These are phyloP conservation scores for Macadamia tetraphylla DNA, from an alignment of 164 flowering plant species.

Conservation along the genomic window DNA sequence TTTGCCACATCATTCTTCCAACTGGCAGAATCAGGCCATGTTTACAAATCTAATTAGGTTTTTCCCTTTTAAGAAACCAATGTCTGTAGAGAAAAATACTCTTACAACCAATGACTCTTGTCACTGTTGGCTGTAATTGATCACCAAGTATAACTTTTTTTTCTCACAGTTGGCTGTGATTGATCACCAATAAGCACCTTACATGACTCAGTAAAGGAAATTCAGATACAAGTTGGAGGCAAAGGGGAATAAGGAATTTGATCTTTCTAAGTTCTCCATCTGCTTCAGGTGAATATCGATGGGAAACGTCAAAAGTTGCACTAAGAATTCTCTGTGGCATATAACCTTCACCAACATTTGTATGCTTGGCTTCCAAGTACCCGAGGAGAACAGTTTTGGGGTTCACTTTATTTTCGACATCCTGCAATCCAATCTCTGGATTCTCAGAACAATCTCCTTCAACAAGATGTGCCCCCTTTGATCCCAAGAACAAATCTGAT, in stretches of 20 bases:
- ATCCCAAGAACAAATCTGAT: slow-evolving; percentile 25
- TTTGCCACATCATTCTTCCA: too few relatives aligned
- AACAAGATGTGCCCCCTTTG: slow-evolving; percentile 19
- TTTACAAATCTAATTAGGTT: too few relatives aligned
- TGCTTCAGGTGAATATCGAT: slow-evolving; percentile 22
- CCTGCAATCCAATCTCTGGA: slow-evolving; percentile 20
- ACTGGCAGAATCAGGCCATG: too few relatives aligned
- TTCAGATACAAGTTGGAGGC: background rate
- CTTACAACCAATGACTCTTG: background rate
- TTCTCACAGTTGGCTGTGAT: too few relatives aligned
- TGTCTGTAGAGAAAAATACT: background rate
- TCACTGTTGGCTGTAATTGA: background rate
- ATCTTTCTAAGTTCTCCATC: slow-evolving; percentile 41
- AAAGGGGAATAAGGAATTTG: slow-evolving; percentile 9
- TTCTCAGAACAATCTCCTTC: slow-evolving; percentile 22
- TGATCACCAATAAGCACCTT: background rate
- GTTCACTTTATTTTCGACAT: slow-evolving; percentile 11
- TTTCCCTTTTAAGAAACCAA: background rate
- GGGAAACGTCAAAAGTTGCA: slow-evolving; percentile 11
- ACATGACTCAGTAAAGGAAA: background rate
- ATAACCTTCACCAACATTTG: slow-evolving; percentile 13
- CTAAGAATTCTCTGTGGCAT: slow-evolving; percentile 11
- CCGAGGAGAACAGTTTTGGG: slow-evolving; percentile 16
- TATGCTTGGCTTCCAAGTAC: slow-evolving; percentile 23
- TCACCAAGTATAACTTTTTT: too few relatives aligned